A percentile compares a stretch with the other conserved stretches of the same genome.
phyloP scores from a whole-genome alignment of 73 alveolate genomes.

The Paramecium caudatum region DNA sequence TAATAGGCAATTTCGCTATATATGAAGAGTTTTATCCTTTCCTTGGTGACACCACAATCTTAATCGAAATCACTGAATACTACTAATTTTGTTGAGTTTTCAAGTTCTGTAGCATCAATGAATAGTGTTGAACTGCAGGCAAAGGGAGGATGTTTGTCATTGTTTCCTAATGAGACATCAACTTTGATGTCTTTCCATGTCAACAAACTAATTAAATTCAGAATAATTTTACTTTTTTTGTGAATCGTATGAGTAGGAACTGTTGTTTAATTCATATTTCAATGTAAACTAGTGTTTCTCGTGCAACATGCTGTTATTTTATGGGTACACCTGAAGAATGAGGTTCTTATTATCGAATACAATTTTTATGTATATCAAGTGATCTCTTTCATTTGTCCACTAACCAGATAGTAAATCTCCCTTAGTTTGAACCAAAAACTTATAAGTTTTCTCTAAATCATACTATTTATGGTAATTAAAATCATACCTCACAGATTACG shows the following conservation, averaged over 20 bases:
- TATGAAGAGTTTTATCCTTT: background rate
- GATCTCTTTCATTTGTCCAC: background rate
- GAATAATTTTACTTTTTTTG: background rate
- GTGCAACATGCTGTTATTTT: background rate
- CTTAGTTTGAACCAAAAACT: background rate
- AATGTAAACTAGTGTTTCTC: background rate
- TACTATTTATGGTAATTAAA: background rate
- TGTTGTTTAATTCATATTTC: background rate
- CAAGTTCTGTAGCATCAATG: background rate
- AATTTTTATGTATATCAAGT: background rate
- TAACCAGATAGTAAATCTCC: background rate
- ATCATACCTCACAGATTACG: background rate
- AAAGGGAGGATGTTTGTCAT: background rate
- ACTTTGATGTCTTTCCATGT: background rate
- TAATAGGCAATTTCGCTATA: background rate
- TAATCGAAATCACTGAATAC: background rate
- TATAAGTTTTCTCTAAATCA: background rate
- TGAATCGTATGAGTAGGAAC: background rate
- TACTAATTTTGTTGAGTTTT: background rate
- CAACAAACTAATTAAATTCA: background rate
- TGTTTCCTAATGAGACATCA: background rate
- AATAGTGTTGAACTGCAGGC: background rate
- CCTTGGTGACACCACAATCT: background rate
- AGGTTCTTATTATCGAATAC: background rate
- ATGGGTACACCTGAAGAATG: background rate